Evolutionary conservation across 441 rosid species (phyloP).

Genomic region (Erodium moschatum): DNA sequence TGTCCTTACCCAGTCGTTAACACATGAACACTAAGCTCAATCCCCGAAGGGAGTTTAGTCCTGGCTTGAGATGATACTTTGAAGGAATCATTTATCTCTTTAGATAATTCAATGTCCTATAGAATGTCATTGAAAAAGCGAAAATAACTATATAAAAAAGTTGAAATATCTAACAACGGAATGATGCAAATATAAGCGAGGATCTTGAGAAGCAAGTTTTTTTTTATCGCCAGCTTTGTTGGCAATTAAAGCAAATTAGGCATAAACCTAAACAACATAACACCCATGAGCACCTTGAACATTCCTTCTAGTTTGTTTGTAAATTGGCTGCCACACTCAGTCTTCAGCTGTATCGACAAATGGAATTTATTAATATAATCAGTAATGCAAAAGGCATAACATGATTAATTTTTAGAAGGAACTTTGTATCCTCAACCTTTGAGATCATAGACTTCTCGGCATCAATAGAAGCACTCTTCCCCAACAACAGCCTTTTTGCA

Average conservation of each 20-base stretch:
- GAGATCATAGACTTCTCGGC: conserved; percentile 99
- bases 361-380: conserved; percentile 24
- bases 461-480: conserved; percentile 94
- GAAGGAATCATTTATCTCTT: conserved; percentile 97
- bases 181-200: not conserved
- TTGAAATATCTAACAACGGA: not conserved
- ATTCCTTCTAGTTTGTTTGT: conserved; percentile 98
- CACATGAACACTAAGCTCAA: conserved; percentile 98
- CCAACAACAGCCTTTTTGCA: conserved; percentile 84
- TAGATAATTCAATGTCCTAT: conserved; percentile 95
- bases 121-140: conserved; percentile 4
- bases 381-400: not conserved
- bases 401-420: not conserved
- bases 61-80: conserved; percentile 96
- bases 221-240: no score
- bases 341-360: conserved; percentile 66
- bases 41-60: conserved; percentile 91
- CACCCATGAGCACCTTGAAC: conserved; percentile 63
- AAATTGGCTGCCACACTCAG: conserved; percentile 98
- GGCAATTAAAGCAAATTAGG: no score
- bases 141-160: conserved; percentile 14
- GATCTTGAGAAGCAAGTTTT: no score
- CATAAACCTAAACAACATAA: conserved; percentile 10
- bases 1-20: conserved; percentile 75
- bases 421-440: conserved; percentile 40